Evolutionary conservation across 192 early-diverging fungal genomes (phyloP).

Genomic region (Obelidium mucronatum): DNA sequence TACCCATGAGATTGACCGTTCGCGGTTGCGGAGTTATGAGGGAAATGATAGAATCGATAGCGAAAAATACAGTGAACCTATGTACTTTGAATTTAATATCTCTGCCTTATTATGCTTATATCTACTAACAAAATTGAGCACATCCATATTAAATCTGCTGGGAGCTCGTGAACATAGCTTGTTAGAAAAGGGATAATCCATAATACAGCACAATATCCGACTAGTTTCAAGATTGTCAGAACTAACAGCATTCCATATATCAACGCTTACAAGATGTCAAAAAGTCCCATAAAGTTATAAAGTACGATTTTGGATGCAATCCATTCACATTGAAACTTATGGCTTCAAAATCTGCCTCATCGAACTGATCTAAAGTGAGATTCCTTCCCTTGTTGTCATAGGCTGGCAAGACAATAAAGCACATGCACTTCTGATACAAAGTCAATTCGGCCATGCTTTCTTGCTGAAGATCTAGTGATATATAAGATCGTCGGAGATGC

Average conservation of each 20-base stretch:
- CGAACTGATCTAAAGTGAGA: constrained; percentile 26
- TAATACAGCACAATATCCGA: neutral
- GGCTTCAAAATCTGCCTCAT: constrained; percentile 18
- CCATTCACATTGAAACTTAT: constrained; percentile 7
- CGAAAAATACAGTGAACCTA: constrained; percentile 2
- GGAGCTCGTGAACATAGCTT: neutral
- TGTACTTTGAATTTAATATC: neutral
- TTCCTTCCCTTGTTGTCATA: constrained; percentile 20
- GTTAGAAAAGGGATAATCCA: constrained; percentile 19
- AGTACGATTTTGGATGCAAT: constrained; percentile 20
- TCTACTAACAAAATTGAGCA: neutral
- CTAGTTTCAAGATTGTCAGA: no score
- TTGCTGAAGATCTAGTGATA: neutral
- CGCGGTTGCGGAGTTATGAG: constrained; percentile 8
- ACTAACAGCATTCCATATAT: no score
- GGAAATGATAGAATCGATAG: neutral
- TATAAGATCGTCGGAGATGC: neutral
- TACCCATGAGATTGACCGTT: neutral
- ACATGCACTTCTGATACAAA: constrained; percentile 1
- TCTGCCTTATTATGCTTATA: no score
- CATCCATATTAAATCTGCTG: neutral
- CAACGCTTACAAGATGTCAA: neutral
- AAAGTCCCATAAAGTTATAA: constrained; percentile 25
- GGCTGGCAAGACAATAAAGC: constrained; percentile 15
- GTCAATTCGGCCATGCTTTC: neutral